Base-by-base conservation (phyloP, 306 rosid genomes). In the Inga oerstediana region DNA sequence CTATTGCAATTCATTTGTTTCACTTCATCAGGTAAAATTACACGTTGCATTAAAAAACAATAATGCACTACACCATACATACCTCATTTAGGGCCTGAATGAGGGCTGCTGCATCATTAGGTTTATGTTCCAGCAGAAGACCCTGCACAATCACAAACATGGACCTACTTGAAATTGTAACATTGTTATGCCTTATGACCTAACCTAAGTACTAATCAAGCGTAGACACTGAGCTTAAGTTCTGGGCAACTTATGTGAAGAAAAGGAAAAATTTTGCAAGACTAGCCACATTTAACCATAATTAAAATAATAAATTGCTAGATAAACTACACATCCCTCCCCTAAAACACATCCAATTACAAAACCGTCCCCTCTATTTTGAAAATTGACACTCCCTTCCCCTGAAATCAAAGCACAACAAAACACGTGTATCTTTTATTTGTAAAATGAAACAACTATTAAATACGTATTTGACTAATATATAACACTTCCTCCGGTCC, bases 11-110 rank as follows among this genome's bases (percentile, higher is more conserved):
- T 39, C 54, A 68, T 75, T 74, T 48, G 58, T 52, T 48, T 44
- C 82, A 46, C 73, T 73, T 59, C 73, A 39, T 77, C 71, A 32
- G 13, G 80, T 48, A 9, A 62, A 58, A 69, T 48, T 77, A 81
- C 48, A 77, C 61, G 67, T 22, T 14, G 48, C 13, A 45, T 9
- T 0, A 48, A 10, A 22, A 30, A 39, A 39, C 0, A 41, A 82
- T 73, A n/a, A 34, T 20, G 43, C 68, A 72, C 14, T 48, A 66
- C 70, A 17, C 37, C 37, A 20, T 65, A 46, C 59, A 43, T 77
- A 95, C 98, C 98, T 92, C 94, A 88, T 93, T 78, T 87, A 93
- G 82, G 77, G 56, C 83, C 79, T 92, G 91, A 80, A 95, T 89
- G 85, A 92, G 1, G 2, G 90, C 88, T 69, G 90, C 92, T 51